phyloP scores from a whole-genome alignment of 2,329 filamentous ascomycete genomes.

The Hansfordia pulvinata region DNA sequence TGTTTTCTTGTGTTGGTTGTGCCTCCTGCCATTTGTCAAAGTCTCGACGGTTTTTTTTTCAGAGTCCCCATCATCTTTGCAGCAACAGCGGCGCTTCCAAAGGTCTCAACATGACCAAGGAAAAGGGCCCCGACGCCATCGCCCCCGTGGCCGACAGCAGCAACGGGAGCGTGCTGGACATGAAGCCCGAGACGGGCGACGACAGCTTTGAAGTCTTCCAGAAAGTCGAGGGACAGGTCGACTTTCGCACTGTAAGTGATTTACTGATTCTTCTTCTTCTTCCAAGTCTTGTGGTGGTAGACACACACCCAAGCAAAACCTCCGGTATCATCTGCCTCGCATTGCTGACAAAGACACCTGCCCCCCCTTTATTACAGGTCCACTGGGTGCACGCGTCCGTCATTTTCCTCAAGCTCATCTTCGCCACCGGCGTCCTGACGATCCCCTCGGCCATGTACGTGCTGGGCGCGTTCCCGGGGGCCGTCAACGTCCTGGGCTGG shows the following conservation, averaged over 20 bases:
- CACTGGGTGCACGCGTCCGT: conserved; percentile 31
- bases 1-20: too few species aligned
- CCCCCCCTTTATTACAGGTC: background rate
- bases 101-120: too few species aligned
- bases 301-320: too few species aligned
- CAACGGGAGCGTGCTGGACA: conserved; percentile 9
- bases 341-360: background rate
- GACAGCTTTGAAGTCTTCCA: conserved; percentile 29
- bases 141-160: conserved; percentile 7
- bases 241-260: conserved; percentile 34
- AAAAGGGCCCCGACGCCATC: conserved; percentile 6
- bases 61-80: too few species aligned
- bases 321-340: too few species aligned
- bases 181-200: conserved; percentile 11
- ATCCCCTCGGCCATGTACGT: conserved; percentile 27
- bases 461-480: conserved; percentile 26
- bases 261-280: too few species aligned
- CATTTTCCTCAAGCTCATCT: conserved; percentile 31
- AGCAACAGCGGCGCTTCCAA: too few species aligned
- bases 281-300: too few species aligned
- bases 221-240: conserved; percentile 24
- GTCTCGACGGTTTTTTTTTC: too few species aligned
- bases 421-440: conserved; percentile 26
- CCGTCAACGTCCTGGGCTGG: conserved; percentile 27
- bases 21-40: too few species aligned